Conservation (phyloP, 2,329 filamentous ascomycete genomes). For the Blastomyces emzantsi region DNA sequence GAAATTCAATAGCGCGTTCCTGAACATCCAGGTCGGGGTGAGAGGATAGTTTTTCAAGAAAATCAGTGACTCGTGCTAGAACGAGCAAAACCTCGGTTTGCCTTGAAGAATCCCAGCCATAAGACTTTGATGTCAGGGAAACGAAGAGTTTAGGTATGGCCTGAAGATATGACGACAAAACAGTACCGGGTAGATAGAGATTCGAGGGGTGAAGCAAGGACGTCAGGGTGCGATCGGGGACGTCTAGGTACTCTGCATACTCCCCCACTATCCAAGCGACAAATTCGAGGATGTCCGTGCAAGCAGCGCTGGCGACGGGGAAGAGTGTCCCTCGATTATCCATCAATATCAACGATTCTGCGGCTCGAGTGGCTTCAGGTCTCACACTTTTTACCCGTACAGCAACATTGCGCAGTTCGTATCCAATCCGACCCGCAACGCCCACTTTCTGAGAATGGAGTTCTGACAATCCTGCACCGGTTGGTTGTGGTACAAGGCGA, state of each 20-base stretch:
- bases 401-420: constrained; percentile 79
- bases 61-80: constrained; percentile 71
- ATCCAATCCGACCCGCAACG: constrained; percentile 52
- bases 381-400: constrained; percentile 84
- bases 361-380: constrained; percentile 68
- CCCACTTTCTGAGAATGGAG: constrained; percentile 16
- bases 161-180: constrained; percentile 73
- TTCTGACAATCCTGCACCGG: constrained; percentile 20
- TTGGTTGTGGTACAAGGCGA: constrained; percentile 44
- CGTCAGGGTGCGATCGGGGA: constrained; percentile 62
- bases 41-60: constrained; percentile 65
- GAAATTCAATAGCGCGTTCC: constrained; percentile 84
- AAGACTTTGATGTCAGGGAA: constrained; percentile 56
- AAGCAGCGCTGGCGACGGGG: constrained; percentile 42
- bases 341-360: constrained; percentile 60
- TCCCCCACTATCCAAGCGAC: constrained; percentile 84
- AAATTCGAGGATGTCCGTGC: constrained; percentile 59
- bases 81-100: constrained; percentile 68
- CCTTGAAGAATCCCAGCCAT: constrained; percentile 61
- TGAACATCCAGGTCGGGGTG: constrained; percentile 91
- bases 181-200: constrained; percentile 50
- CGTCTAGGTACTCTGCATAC: constrained; percentile 63
- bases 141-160: constrained; percentile 79
- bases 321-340: constrained; percentile 53
- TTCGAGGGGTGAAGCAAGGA: constrained; percentile 61